Conservation (phyloP, 1,284 basidiomycete genomes). For the Lignosus rhinocerotis region DNA sequence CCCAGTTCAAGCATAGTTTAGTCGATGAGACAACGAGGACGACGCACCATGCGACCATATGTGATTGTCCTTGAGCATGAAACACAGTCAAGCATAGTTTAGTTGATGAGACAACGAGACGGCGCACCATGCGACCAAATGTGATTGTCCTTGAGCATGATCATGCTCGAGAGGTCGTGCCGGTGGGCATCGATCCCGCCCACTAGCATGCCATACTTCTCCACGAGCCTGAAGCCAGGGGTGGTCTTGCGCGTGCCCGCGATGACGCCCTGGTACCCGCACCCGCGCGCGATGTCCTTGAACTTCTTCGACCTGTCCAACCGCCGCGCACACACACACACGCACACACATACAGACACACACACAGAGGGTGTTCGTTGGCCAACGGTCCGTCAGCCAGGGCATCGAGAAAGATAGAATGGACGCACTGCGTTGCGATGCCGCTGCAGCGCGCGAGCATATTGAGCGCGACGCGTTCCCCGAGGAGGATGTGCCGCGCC, state of each 20-base stretch:
- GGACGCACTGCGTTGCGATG: conserved; percentile 86
- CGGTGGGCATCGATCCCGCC: not conserved
- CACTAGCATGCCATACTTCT: conserved; percentile 55
- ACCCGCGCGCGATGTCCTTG: conserved; percentile 76
- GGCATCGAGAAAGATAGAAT: not conserved
- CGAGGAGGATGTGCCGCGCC: conserved; percentile 87
- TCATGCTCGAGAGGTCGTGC: conserved; percentile 87
- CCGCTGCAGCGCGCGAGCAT: conserved; percentile 94
- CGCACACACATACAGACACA: no score
- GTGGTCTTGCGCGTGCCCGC: conserved; percentile 87
- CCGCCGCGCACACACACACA: not conserved
- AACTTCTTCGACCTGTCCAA: conserved; percentile 72
- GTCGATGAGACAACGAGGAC: no score
- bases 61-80: conserved; percentile 99
- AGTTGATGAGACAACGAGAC: no score
- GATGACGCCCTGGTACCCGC: conserved; percentile 87
- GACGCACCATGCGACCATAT: conserved; percentile 79
- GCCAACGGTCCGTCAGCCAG: not conserved
- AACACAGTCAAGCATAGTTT: no score
- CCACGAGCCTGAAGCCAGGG: conserved; percentile 42
- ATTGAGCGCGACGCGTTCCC: conserved; percentile 94
- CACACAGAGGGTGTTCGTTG: no score
- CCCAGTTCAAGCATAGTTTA: not conserved
- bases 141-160: conserved; percentile 99
- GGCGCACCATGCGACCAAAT: conserved; percentile 79